Base-by-base conservation (phyloP, 352 stramenopile species). In the Globisporangium viniferum region DNA sequence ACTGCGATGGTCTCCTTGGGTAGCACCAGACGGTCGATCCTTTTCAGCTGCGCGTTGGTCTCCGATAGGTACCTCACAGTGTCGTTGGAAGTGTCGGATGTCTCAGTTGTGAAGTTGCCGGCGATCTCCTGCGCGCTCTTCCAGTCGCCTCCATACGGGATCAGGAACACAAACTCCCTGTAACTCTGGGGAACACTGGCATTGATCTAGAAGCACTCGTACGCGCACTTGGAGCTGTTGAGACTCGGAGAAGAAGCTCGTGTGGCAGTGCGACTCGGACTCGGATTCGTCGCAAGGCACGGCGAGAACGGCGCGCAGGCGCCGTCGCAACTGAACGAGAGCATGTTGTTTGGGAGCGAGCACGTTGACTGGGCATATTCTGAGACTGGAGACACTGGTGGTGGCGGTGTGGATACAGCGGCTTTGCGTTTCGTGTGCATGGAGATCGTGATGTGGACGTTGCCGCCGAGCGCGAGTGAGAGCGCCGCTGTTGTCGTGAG, bases 61-160 rank as follows among this genome's bases (percentile, higher is more conserved):
- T 57, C 51, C 8, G 51, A 57, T 3, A 24, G 51, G 5, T n/a
- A 57, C 24, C 4, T 3, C 24, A 35, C 5, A 15, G 51, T 57
- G 24, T 57, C 51, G 4, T 57, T 35, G 5, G 18, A 9, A 3
- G 51, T 22, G 20, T 57, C 22, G 2, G 51, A 14, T n/a, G 51
- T 0, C 18, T 57, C 51, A 2, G 1, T 2, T 1, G n/a, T 35
- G 22, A 57, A 57, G 24, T n/a, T 57, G 24, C 51, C 51, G 3
- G 51, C 51, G 51, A 57, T 35, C 51, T 57, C 51, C 51, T 57
- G 51, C 12, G 51, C 51, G 24, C 51, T 57, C 33, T 62, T 46
- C 56, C 56, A 49, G n/a, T 9, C 18, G 9, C 56, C 33, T 41
- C 35, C 35, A 22, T 49, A 62, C 3, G 56, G 56, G 20, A 62